Base-by-base conservation (phyloP, 2,329 filamentous ascomycete species). In the Fusarium sp. region DNA sequence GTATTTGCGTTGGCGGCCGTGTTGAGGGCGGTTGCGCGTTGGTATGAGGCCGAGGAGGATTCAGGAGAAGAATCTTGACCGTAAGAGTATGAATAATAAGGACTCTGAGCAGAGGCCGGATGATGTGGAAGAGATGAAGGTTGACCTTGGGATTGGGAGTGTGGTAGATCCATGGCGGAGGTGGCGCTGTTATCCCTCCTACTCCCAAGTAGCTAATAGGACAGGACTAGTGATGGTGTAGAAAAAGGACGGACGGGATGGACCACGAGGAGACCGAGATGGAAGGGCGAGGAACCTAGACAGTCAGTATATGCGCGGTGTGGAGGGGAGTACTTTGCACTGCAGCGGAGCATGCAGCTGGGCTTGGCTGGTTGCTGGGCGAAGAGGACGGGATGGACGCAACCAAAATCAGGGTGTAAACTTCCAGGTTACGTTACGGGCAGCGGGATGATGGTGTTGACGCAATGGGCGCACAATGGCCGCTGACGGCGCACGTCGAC, bases 141-240 rank as follows among this genome's bases (percentile, higher is more conserved):
- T 67, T 76, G 75, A 68, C 74, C 71, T 64, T 77, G 78, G 54
- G 72, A 60, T 34, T 70, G 72, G 34, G 76, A 72, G 56, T 70
- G 58, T 63, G 77, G 76, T 34, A 73, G 75, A 74, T 82, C 79
- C 81, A 82, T 82, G 79, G 77, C 77, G 76, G 76, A 76, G 75
- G 71, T 72, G 76, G 78, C 77, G 78, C 71, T 76, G 68, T 68
- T 78, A 73, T 75, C 67, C 66, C 72, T 78, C 73, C 74, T 68
- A 74, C 66, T 54, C 56, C 69, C 61, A 65, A 39, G 52, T 45
- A 54, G 58, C 64, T 52, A 64, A 66, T 66, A 67, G 63, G 66
- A 32, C 56, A 74, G 70, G 65, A 63, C 50, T 62, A 68, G 65
- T 48, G 35, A 54, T 50, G 32, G 58, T 59, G 60, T 62, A 61